Evolutionary conservation across 371 early-diverging fungal genomes (phyloP), one percentile per base, ranked within the genome.

Genomic region (Blyttiomyces sp.): DNA sequence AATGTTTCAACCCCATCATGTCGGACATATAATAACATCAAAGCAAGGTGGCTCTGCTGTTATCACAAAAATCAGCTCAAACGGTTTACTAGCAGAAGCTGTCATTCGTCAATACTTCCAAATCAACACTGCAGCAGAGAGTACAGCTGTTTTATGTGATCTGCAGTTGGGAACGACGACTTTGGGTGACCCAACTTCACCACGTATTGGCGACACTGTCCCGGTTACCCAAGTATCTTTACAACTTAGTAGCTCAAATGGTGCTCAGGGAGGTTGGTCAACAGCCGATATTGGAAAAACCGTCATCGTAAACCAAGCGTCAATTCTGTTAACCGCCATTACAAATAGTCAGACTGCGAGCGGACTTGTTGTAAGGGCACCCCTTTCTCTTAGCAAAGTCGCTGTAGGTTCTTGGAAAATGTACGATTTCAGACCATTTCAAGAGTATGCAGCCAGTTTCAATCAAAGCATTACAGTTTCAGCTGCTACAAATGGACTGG

Each of bases 201-300:
- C 61, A 17, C n/a, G 33, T 6, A 21, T 61, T 33, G 17, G 34
- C 13, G 61, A 61, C 24, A 26, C 45, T 1, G 32, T 54, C 34
- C 45, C 45, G 9, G 7, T 33, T 39, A n/a, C 21, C 19, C 11
- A 43, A 27, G 32, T 23, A 36, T 6, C 55, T 28, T 3, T 43
- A 1, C 6, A 17, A 43, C 13, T 55, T 17, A 45, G 43, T 13
- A 19, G 31, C 4, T n/a, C 28, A 4, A 32, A 48, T 9, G 30
- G 17, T 2, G 44, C 31, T 16, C n/a, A 21, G 3, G 53, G 57
- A 5, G 49, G 46, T 5, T 68, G 68, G 68, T 24, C 19, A 17
- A 1, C 34, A 19, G 33, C 30, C 21, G 68, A 68, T 32, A 36
- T 68, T 11, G 68, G 68, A 31, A 68, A 68, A 30, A 52, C 63